Conservation (phyloP, 140 eudicot genomes). For the Stevia rebaudiana region DNA sequence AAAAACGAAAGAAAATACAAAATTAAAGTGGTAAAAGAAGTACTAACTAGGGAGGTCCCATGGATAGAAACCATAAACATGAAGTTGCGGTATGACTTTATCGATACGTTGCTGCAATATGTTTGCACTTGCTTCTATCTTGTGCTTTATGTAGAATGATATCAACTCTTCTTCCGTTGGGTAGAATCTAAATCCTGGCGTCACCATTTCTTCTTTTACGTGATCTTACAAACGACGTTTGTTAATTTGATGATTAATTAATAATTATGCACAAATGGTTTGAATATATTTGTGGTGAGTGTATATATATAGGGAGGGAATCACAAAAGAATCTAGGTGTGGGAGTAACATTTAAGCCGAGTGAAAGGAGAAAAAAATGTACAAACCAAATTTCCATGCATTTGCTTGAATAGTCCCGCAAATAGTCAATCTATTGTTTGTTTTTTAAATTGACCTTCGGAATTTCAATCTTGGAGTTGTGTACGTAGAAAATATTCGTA, state of each 20-base stretch:
- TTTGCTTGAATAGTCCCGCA: conserved; percentile 8
- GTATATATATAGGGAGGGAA: neutral
- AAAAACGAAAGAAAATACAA: neutral
- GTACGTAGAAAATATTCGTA: neutral
- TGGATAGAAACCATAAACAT: conserved; percentile 46
- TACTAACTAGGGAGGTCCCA: conserved; percentile 55
- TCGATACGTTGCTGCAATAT: conserved; percentile 25
- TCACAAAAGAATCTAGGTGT: neutral
- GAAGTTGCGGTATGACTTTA: conserved; percentile 38
- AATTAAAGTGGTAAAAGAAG: neutral
- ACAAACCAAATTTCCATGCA: conserved; percentile 25
- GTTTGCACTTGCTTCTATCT: conserved; percentile 22
- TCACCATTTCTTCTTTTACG: conserved; percentile 6
- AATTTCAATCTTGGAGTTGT: neutral
- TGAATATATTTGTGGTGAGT: neutral
- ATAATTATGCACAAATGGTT: neutral
- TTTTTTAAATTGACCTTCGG: neutral
- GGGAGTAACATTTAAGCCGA: conserved; percentile 6
- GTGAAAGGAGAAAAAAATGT: conserved; percentile 15
- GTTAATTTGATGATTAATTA: neutral
- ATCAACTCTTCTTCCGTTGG: conserved; percentile 47
- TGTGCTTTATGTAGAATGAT: conserved; percentile 26
- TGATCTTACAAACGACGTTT: neutral
- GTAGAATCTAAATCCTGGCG: conserved; percentile 47
- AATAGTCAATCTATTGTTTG: neutral